Base-by-base conservation (phyloP, 2,329 filamentous ascomycete genomes). In the Trichoderma atroviride region DNA sequence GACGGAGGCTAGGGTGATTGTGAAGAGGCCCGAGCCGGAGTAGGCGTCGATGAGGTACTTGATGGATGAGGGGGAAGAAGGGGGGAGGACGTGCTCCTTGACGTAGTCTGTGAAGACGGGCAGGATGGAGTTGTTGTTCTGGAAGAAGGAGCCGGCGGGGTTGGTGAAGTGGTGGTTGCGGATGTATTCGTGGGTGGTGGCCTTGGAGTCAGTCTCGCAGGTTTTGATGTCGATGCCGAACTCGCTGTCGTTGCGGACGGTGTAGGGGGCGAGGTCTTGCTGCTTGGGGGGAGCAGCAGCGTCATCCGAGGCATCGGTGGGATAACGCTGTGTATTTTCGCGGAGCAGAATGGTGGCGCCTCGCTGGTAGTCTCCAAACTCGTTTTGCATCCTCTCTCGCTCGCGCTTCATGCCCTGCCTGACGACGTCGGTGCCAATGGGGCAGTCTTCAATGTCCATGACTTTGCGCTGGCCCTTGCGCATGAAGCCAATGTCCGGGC, bases 81-180 rank as follows among this genome's bases (percentile, higher is more conserved):
- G 55, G 2, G 70, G 90, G 2, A 94, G 84, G 76, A 95, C 92
- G 79, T 91, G 88, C 47, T 91, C 85, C 72, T 93, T 92, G 78
- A 98, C 92, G 83, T 96, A 97, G 73, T 89, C 86, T 16, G 94
- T 97, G 81, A 98, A 97, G 19, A 84, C 82, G 35, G 92, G 89
- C 29, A 99, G 90, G 81, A 99, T 98, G 68, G 94, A 96, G 84
- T 98, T 98, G 87, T 99, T 99, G 86, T 99, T 99, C 78, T 99
- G 96, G 87, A 99, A 99, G 84, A 99, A 99, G 64, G 93, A 89
- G 70, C 94, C 94, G 13, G 96, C 96, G 3, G 92, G 93, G 82
- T 97, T 98, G 78, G 90, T 90, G 82, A 99, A 97, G 76, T 90
- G 84, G 83, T 91, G 96, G 79, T 89, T 83, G 76, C 91, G 93